phyloP scores from a whole-genome alignment of 495 filamentous ascomycete species.

The Trichoderma asperelloides region DNA sequence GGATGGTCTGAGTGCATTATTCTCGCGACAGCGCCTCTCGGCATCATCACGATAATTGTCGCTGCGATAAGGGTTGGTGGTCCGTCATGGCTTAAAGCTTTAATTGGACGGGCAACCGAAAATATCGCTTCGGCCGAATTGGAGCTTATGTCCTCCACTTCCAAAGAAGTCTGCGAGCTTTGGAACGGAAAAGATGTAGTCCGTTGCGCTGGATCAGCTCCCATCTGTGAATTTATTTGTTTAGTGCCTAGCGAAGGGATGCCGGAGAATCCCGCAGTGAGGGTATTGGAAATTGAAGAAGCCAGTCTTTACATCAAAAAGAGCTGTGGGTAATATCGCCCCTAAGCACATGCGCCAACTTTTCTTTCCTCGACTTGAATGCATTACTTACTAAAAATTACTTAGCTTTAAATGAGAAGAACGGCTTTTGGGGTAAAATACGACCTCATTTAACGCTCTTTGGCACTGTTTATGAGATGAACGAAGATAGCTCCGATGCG shows the following conservation, averaged over 20 bases:
- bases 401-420: background rate
- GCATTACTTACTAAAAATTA: background rate
- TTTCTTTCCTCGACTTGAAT: no score
- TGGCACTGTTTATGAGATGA: no score
- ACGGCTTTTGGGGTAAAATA: background rate
- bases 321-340: background rate
- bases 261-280: background rate
- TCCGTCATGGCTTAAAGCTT: slow-evolving; percentile 38
- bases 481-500: no score
- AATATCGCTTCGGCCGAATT: slow-evolving; percentile 21
- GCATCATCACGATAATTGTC: slow-evolving; percentile 47
- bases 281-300: background rate
- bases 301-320: background rate
- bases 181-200: slow-evolving; percentile 28
- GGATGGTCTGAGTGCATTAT: slow-evolving; percentile 43
- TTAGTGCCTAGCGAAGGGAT: background rate
- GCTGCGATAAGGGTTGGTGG: slow-evolving; percentile 46
- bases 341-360: no score
- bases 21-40: slow-evolving; percentile 45
- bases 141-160: slow-evolving; percentile 28
- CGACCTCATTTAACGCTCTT: background rate
- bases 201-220: slow-evolving; percentile 17
- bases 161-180: slow-evolving; percentile 25
- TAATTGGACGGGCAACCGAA: slow-evolving; percentile 39
- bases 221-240: slow-evolving; percentile 11